A percentile compares a stretch with the other conserved stretches of the same genome.
phyloP scores from a whole-genome alignment of 2,329 filamentous ascomycete species.

The Orbilia brochopaga region DNA sequence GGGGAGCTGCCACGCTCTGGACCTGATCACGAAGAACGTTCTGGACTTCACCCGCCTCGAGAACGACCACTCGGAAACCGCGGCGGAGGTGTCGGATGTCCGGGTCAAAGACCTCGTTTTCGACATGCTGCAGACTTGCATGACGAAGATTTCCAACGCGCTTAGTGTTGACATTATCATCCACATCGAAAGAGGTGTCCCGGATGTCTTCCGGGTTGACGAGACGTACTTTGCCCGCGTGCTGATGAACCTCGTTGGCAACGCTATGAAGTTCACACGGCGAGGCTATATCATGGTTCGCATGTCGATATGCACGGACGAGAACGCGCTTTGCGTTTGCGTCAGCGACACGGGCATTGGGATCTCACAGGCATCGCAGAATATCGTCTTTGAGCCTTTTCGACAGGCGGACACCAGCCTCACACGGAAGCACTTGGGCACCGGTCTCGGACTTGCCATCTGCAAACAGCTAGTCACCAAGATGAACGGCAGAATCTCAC shows the following conservation, averaged over 20 bases:
- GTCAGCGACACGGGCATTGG: conserved; percentile 87
- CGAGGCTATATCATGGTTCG: conserved; percentile 59
- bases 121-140: conserved; percentile 48
- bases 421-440: conserved; percentile 71
- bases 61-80: conserved; percentile 44
- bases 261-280: conserved; percentile 71
- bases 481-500: conserved; percentile 66
- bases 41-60: conserved; percentile 58
- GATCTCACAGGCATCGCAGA: conserved; percentile 75
- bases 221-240: conserved; percentile 58
- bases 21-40: conserved; percentile 65
- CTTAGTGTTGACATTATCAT: conserved; percentile 46
- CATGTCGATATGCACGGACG: conserved; percentile 68
- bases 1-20: conserved; percentile 63
- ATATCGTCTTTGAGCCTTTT: conserved; percentile 69
- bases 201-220: conserved; percentile 39
- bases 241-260: conserved; percentile 69
- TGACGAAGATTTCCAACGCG: conserved; percentile 45
- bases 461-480: conserved; percentile 68
- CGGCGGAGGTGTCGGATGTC: conserved; percentile 34
- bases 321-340: conserved; percentile 71
- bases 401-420: conserved; percentile 77
- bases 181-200: conserved; percentile 37
- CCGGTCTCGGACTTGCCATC: conserved; percentile 70
- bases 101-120: conserved; percentile 44